These are phyloP conservation scores for Aspergillus diversus DNA, from an alignment of 495 filamentous ascomycete genomes.

Conservation along the genomic window DNA sequence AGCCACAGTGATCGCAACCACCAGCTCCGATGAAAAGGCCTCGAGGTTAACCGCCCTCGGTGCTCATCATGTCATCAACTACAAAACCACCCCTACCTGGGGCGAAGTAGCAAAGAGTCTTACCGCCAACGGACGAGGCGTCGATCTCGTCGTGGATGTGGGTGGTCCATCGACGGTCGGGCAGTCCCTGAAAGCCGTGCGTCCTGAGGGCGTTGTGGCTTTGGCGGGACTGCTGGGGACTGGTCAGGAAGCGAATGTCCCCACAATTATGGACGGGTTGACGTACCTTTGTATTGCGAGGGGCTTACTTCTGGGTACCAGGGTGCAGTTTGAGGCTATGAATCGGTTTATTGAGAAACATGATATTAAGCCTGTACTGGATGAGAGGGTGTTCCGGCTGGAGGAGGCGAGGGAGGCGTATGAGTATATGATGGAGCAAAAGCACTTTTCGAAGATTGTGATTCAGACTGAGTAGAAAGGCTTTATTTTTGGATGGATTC, in stretches of 20 bases:
- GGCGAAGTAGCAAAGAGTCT: constrained; percentile 64
- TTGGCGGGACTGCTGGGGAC: constrained; percentile 56
- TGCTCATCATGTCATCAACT: constrained; percentile 60
- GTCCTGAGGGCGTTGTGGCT: constrained; percentile 60
- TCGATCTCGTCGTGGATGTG: constrained; percentile 67
- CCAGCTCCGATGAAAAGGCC: constrained; percentile 64
- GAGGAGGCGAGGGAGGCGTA: constrained; percentile 51
- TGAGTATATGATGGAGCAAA: constrained; percentile 57
- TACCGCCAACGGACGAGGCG: constrained; percentile 57
- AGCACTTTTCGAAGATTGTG: constrained; percentile 70
- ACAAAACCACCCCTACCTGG: constrained; percentile 62
- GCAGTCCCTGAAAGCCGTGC: constrained; percentile 62
- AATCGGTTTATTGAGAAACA: constrained; percentile 56
- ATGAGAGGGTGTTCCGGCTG: constrained; percentile 56
- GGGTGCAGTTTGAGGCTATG: constrained; percentile 60
- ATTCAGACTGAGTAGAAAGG: constrained; percentile 55
- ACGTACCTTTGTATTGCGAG: constrained; percentile 39
- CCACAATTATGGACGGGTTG: constrained; percentile 40
- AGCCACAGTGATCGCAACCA: constrained; percentile 73
- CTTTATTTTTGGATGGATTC: too few species aligned
- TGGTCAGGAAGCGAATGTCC: constrained; percentile 22
- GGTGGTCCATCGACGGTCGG: constrained; percentile 57
- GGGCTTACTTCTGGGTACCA: constrained; percentile 52
- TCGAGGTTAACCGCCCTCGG: constrained; percentile 56
- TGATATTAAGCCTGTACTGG: constrained; percentile 60